Percentiles rank a stretch among this genome's conserved stretches.
Conservation (phyloP, 768 basidiomycete species). For the Tephrocybe sp. region DNA sequence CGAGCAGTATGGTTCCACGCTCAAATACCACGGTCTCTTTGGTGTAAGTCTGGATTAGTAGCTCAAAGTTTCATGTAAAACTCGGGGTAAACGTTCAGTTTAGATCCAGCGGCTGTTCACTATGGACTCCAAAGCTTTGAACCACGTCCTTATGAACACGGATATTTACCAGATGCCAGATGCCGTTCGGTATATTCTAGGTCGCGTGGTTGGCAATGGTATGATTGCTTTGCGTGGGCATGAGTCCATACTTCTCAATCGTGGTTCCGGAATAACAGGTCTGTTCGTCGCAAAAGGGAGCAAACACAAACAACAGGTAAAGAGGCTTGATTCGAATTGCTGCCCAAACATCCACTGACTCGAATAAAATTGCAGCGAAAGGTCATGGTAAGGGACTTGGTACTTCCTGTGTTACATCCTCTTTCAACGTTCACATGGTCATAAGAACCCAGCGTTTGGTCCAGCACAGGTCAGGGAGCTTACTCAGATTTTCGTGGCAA, state of each 20-base stretch:
- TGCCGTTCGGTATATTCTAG: slow-evolving; percentile 33
- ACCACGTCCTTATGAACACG: slow-evolving; percentile 59
- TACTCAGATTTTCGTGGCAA: slow-evolving; percentile 56
- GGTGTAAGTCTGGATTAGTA: slow-evolving; percentile 42
- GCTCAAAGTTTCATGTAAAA: slow-evolving; percentile 36
- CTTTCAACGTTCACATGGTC: neutral
- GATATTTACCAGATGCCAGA: slow-evolving; percentile 58
- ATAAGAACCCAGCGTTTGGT: slow-evolving; percentile 70
- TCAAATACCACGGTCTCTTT: slow-evolving; percentile 29
- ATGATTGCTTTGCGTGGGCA: neutral
- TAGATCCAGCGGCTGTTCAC: slow-evolving; percentile 3
- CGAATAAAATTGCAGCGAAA: slow-evolving; percentile 30
- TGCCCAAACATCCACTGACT: neutral
- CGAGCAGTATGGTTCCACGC: slow-evolving; percentile 14
- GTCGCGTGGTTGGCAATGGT: slow-evolving; percentile 43
- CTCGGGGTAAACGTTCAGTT: neutral
- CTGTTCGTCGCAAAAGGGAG: slow-evolving; percentile 50
- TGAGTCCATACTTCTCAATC: neutral
- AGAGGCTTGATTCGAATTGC: too few relatives aligned
- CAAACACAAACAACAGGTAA: slow-evolving; percentile 48
- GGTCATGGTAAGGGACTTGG: slow-evolving; percentile 36
- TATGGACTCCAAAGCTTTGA: slow-evolving; percentile 45
- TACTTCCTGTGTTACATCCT: neutral
- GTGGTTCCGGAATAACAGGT: slow-evolving; percentile 34
- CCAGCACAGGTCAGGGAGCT: slow-evolving; percentile 56